A percentile compares a stretch with the other conserved stretches of the same genome.
phyloP scores from a whole-genome alignment of 73 alveolate species.

The Paramecium primaurelia region DNA sequence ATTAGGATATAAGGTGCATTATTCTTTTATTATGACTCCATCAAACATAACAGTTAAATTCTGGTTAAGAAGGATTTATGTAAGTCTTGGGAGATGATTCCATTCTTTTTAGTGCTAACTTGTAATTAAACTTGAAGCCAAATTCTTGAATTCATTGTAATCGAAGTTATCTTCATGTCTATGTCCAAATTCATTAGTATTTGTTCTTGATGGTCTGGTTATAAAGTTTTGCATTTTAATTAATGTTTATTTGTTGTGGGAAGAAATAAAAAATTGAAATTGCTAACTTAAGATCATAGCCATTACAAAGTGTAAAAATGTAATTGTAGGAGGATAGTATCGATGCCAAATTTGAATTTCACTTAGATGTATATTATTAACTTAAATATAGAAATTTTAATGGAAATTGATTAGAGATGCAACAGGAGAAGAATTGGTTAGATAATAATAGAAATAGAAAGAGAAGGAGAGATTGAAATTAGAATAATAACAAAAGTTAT shows the following conservation, averaged over 20 bases:
- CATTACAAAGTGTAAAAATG: neutral
- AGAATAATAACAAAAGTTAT: neutral
- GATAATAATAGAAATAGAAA: neutral
- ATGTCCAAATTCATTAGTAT: neutral
- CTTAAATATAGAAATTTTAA: neutral
- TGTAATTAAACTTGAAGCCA: neutral
- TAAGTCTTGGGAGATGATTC: neutral
- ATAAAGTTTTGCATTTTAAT: neutral
- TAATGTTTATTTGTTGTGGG: conserved; percentile 19
- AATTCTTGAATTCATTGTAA: neutral
- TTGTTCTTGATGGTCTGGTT: neutral
- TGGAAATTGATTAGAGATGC: neutral
- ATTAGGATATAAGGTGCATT: neutral
- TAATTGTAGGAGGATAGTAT: neutral
- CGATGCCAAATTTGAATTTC: neutral
- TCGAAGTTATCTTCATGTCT: neutral
- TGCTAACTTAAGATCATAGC: neutral
- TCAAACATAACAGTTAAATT: neutral
- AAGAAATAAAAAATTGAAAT: conserved; percentile 15
- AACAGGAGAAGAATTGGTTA: conserved; percentile 14
- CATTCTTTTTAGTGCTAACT: neutral
- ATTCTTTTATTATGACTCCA: neutral
- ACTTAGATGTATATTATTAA: neutral
- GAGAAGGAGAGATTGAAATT: neutral
- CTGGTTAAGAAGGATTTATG: neutral